Base-by-base conservation (phyloP, 768 basidiomycete species). In the Scleroderma bovista region DNA sequence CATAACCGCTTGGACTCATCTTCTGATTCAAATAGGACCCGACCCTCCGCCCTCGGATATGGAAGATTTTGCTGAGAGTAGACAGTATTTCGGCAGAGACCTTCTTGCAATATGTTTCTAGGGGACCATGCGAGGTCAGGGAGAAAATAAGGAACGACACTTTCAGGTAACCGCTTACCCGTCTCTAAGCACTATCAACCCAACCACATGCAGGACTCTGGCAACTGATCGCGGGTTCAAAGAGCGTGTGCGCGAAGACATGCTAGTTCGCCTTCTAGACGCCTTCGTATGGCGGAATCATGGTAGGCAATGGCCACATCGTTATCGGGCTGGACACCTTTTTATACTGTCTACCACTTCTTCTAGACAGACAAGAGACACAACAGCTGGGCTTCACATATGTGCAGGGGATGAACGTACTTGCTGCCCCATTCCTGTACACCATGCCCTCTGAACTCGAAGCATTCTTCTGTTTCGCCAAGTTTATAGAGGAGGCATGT, bases 331-430 rank as follows among this genome's bases (percentile, higher is more conserved):
- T 40, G 15, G 24, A n/a, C n/a, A n/a, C 29, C 17, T 24, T 36
- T 17, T 47, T 23, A 22, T 23, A 44, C 48, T 15, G 33, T 29
- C 26, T 52, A 9, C 56, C n/a, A n/a, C n/a, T n/a, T n/a, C n/a
- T n/a, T n/a, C n/a, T n/a, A 92, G 89, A 92, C 60, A 75, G 82
- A 55, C 84, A 86, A 67, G 87, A 90, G 59, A 74, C 73, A 1
- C 80, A 87, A n/a, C 83, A 83, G 50, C 77, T 91, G 37, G 89
- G 81, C 9, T 96, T 97, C 68, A 93, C 90, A 26, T 99, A 98
- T 60, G 94, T 99, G 9, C 95, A 99, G 69, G 96, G 96, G 26
- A 97, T 96, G 93, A 99, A 99, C 65, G 96, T 98, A 43, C 83
- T 99, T 32, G 93, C 94, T 19, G 96, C 96, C 2, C 96, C 96